Percentiles rank a stretch among this genome's conserved stretches.
phyloP scores from a whole-genome alignment of 176 grass and related monocot genomes.

The Triticum dicoccoides region DNA sequence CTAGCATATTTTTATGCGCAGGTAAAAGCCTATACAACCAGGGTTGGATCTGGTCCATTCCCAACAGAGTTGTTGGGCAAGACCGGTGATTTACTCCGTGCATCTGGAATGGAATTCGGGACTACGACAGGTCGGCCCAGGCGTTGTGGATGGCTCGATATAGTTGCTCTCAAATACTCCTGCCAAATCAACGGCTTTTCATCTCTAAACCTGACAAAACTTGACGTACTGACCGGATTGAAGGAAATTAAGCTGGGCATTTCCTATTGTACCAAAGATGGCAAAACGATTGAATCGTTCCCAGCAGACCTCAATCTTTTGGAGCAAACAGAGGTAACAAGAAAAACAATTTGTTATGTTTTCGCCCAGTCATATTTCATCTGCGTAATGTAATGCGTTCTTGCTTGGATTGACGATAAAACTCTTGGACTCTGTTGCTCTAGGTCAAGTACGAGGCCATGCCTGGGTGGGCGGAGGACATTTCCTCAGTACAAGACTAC shows the following conservation, averaged over 20 bases:
- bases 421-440: conserved; percentile 22
- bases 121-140: conserved; percentile 82
- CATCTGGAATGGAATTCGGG: conserved; percentile 88
- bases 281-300: conserved; percentile 51
- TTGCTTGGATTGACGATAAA: neutral
- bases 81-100: conserved; percentile 57
- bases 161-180: conserved; percentile 75
- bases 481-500: conserved; percentile 66
- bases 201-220: conserved; percentile 86
- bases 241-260: conserved; percentile 71
- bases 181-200: conserved; percentile 91
- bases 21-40: conserved; percentile 97
- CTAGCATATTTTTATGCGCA: conserved; percentile 7
- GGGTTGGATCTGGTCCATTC: conserved; percentile 90
- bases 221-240: conserved; percentile 73
- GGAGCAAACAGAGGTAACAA: conserved; percentile 59
- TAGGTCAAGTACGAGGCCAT: conserved; percentile 88
- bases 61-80: conserved; percentile 84
- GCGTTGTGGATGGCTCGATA: conserved; percentile 91
- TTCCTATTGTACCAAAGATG: conserved; percentile 43
- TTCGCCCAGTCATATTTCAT: too few relatives aligned
- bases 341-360: neutral
- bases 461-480: conserved; percentile 74
- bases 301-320: conserved; percentile 64
- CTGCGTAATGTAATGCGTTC: too few relatives aligned